These are phyloP conservation scores for Prunus mume DNA, from an alignment of 306 rosid genomes.

Conservation along the genomic window DNA sequence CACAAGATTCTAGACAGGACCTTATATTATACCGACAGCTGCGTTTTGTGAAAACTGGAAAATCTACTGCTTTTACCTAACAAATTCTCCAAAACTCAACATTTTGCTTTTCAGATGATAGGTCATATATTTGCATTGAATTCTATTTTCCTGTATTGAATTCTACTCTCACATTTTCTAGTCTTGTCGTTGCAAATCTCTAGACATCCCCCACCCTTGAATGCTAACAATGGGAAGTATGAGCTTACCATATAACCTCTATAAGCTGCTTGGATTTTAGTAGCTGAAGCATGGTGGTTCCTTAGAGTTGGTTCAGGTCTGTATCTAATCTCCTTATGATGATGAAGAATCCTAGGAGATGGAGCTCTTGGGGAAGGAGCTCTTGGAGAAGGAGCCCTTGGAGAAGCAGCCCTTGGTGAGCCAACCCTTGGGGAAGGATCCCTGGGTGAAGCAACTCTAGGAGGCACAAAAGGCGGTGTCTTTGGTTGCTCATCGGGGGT, in stretches of 20 bases:
- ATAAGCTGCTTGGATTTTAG: conserved; percentile 80
- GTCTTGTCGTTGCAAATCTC: not conserved
- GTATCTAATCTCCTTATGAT: conserved; percentile 47
- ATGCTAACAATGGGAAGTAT: conserved; percentile 6
- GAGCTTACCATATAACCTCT: conserved; percentile 82
- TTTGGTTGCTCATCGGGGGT: conserved; percentile 63
- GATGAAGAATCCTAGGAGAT: conserved; percentile 49
- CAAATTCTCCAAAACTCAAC: not conserved
- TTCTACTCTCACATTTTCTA: not conserved
- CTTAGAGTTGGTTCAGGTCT: conserved; percentile 81
- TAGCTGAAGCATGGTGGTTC: conserved; percentile 82
- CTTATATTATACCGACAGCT: not conserved
- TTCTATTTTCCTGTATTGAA: conserved; percentile 3
- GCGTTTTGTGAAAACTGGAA: not conserved
- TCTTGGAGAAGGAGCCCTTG: conserved; percentile 24
- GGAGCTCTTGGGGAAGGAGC: conserved; percentile 37
- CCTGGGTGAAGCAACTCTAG: conserved; percentile 49
- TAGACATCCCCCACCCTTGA: conserved; percentile 7
- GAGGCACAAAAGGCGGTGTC: conserved; percentile 63
- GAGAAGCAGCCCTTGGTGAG: conserved; percentile 24
- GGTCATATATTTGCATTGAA: not conserved
- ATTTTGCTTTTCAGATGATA: not conserved
- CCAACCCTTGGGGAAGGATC: conserved; percentile 27
- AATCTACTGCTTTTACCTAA: not conserved
- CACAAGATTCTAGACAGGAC: not conserved